These are phyloP conservation scores for Chaetothyriales sp. DNA, from an alignment of 2,329 filamentous ascomycete species.

Conservation along the genomic window DNA sequence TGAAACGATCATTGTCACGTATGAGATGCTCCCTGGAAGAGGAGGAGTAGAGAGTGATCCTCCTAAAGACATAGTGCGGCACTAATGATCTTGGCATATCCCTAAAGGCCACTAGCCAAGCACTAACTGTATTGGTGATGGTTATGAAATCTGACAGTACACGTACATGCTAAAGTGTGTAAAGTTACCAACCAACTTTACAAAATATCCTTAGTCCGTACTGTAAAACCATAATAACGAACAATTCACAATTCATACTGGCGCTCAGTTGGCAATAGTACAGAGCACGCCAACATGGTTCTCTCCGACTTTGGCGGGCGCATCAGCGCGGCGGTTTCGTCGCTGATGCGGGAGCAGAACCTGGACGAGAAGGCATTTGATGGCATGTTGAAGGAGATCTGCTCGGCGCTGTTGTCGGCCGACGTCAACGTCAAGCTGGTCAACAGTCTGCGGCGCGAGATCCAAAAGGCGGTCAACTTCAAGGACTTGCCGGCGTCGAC, in stretches of 20 bases:
- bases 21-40: too few species aligned
- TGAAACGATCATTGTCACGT: too few species aligned
- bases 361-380: conserved; percentile 98
- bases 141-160: too few species aligned
- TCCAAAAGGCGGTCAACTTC: conserved; percentile 83
- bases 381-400: conserved; percentile 96
- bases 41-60: too few species aligned
- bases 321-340: conserved; percentile 90
- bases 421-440: conserved; percentile 96
- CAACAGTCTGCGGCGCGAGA: conserved; percentile 78
- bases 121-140: too few species aligned
- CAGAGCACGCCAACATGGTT: conserved; percentile 51
- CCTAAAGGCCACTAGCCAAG: too few species aligned
- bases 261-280: not conserved
- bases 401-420: conserved; percentile 83
- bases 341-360: conserved; percentile 80
- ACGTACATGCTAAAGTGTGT: too few species aligned
- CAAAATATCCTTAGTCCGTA: too few species aligned
- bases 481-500: conserved; percentile 78
- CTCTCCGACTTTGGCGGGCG: conserved; percentile 96
- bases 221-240: not conserved
- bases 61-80: too few species aligned
- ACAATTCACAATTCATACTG: not conserved
- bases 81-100: too few species aligned
- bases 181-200: too few species aligned